A percentile compares a stretch with the other conserved stretches of the same genome.
phyloP scores from a whole-genome alignment of 306 rosid species.

The Vigna radiata region DNA sequence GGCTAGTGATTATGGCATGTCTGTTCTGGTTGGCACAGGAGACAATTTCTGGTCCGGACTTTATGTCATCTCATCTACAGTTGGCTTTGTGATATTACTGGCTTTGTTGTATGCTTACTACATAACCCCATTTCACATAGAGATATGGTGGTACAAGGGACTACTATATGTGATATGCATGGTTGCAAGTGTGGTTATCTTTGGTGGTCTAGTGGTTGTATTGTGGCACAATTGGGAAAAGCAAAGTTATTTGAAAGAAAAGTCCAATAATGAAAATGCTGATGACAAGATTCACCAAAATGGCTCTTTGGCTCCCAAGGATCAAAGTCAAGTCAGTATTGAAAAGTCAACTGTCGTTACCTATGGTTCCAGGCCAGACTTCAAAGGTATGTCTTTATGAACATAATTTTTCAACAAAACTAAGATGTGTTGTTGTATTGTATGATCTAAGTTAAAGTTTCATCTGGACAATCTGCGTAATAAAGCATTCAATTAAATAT shows the following conservation, averaged over 20 bases:
- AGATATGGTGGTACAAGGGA: slow-evolving; percentile 87
- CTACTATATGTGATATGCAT: slow-evolving; percentile 68
- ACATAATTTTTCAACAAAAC: not conserved
- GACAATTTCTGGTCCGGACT: slow-evolving; percentile 82
- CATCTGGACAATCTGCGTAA: too few species aligned
- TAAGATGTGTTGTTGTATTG: not conserved
- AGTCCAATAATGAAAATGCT: slow-evolving; percentile 31
- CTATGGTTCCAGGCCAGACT: slow-evolving; percentile 85
- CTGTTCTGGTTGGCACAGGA: slow-evolving; percentile 86
- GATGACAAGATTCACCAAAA: slow-evolving; percentile 41
- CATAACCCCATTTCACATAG: slow-evolving; percentile 63
- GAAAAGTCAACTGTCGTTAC: slow-evolving; percentile 46
- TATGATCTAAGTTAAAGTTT: not conserved
- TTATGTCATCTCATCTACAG: slow-evolving; percentile 69
- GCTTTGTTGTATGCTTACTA: slow-evolving; percentile 61
- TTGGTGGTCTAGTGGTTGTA: slow-evolving; percentile 78
- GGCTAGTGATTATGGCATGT: slow-evolving; percentile 60
- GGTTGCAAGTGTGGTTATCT: slow-evolving; percentile 68
- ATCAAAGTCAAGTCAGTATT: slow-evolving; percentile 39
- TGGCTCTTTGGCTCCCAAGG: slow-evolving; percentile 40
- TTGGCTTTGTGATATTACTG: slow-evolving; percentile 67
- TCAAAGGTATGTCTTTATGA: slow-evolving; percentile 61
- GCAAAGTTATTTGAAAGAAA: slow-evolving; percentile 43
- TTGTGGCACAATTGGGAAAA: slow-evolving; percentile 82
- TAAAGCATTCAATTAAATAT: too few species aligned